A percentile compares a stretch with the other conserved stretches of the same genome.
Conservation (phyloP, 345 rosid species). For the Barbarea vulgaris region DNA sequence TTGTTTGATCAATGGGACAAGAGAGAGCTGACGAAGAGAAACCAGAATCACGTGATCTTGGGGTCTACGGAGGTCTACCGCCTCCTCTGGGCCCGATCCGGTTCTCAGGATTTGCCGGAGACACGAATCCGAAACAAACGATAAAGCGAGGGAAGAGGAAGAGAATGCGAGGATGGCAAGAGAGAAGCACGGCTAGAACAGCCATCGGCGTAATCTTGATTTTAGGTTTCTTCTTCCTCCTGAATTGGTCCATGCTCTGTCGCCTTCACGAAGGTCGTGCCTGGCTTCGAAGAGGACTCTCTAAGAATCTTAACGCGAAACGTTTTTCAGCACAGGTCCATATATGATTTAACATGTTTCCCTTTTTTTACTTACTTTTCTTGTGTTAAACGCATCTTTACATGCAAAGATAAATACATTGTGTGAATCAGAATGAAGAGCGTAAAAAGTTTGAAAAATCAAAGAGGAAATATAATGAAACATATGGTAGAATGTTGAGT, state of each 20-base stretch:
- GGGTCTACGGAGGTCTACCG: constrained; percentile 24
- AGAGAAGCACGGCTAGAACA: constrained; percentile 47
- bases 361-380: background rate
- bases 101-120: constrained; percentile 30
- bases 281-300: constrained; percentile 35
- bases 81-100: constrained; percentile 40
- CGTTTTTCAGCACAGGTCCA: constrained; percentile 48
- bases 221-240: constrained; percentile 60
- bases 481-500: constrained; percentile 77
- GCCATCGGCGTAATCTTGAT: constrained; percentile 46
- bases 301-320: constrained; percentile 25
- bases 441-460: constrained; percentile 42
- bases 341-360: background rate
- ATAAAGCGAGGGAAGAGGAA: constrained; percentile 46
- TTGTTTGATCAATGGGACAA: constrained; percentile 36
- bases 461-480: constrained; percentile 50
- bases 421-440: constrained; percentile 42
- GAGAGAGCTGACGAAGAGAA: constrained; percentile 46
- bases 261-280: constrained; percentile 56
- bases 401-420: too few species aligned
- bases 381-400: too few species aligned
- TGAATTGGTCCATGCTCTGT: constrained; percentile 69
- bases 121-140: constrained; percentile 24
- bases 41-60: constrained; percentile 23
- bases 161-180: constrained; percentile 53